Conservation (phyloP, 106 monocot genomes). For the Acorus calamus region DNA sequence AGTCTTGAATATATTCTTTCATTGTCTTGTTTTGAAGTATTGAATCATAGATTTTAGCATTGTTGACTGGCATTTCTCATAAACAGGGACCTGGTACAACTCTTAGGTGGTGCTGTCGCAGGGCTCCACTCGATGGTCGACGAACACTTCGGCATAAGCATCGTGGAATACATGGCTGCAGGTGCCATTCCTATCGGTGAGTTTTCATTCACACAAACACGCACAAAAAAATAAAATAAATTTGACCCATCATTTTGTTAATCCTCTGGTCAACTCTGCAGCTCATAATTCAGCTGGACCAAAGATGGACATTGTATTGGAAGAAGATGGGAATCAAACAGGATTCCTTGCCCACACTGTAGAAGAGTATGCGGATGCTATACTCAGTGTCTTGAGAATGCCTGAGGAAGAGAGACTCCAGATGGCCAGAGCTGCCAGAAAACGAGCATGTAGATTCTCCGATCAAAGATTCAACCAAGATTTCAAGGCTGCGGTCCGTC, state of each 20-base stretch:
- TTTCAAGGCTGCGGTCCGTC: slow-evolving; percentile 54
- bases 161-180: slow-evolving; percentile 95
- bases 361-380: slow-evolving; percentile 77
- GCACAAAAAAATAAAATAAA: background rate
- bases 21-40: too few species aligned
- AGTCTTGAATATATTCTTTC: too few species aligned
- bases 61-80: background rate
- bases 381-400: slow-evolving; percentile 63
- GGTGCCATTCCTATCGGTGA: slow-evolving; percentile 83
- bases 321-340: slow-evolving; percentile 57
- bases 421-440: slow-evolving; percentile 65
- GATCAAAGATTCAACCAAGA: slow-evolving; percentile 48
- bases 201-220: background rate
- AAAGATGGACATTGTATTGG: slow-evolving; percentile 73
- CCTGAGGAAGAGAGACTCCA: slow-evolving; percentile 55
- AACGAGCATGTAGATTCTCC: slow-evolving; percentile 66
- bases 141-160: slow-evolving; percentile 95
- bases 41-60: too few species aligned
- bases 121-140: slow-evolving; percentile 96
- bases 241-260: background rate
- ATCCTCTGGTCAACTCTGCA: slow-evolving; percentile 8
- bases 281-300: slow-evolving; percentile 92
- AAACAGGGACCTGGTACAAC: slow-evolving; percentile 64
- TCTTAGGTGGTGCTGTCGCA: slow-evolving; percentile 69
- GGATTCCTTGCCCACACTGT: slow-evolving; percentile 64